Evolutionary conservation across 139 green algal species (phyloP).

Genomic region (Chlamydomonas incerta): DNA sequence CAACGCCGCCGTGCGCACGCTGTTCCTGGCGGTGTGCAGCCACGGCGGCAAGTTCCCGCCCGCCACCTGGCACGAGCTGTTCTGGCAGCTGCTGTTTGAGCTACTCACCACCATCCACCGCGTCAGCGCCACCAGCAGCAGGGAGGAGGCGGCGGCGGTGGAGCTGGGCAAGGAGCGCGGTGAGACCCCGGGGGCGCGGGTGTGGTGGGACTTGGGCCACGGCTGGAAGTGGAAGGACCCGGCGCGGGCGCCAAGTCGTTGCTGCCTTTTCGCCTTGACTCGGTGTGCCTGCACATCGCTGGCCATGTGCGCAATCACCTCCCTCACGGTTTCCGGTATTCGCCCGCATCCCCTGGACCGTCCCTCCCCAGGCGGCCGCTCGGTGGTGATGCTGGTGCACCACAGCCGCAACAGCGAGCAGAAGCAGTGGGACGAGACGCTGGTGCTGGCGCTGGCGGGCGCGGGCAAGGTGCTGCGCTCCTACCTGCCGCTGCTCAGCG

Average conservation of each 20-base stretch:
- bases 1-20: slow-evolving; percentile 87
- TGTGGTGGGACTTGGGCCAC: no score
- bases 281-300: no score
- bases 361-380: slow-evolving; percentile 51
- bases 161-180: slow-evolving; percentile 83
- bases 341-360: no score
- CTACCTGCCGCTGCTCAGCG: slow-evolving; percentile 78
- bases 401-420: slow-evolving; percentile 94
- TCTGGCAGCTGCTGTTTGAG: slow-evolving; percentile 89
- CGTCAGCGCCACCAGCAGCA: slow-evolving; percentile 67
- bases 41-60: slow-evolving; percentile 73
- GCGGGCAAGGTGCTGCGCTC: slow-evolving; percentile 83
- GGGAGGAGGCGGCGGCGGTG: slow-evolving; percentile 65
- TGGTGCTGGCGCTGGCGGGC: slow-evolving; percentile 87
- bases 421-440: slow-evolving; percentile 97
- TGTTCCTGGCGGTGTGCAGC: slow-evolving; percentile 85
- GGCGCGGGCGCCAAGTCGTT: no score
- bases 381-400: slow-evolving; percentile 91
- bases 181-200: no score
- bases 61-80: slow-evolving; percentile 63
- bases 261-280: no score
- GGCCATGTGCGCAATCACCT: no score
- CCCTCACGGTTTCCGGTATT: no score
- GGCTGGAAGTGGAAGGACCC: no score
- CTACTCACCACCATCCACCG: slow-evolving; percentile 79